Percentiles rank a stretch among this genome's conserved stretches.
phyloP scores from a whole-genome alignment of 768 basidiomycete genomes.

The Boletus bicolor region DNA sequence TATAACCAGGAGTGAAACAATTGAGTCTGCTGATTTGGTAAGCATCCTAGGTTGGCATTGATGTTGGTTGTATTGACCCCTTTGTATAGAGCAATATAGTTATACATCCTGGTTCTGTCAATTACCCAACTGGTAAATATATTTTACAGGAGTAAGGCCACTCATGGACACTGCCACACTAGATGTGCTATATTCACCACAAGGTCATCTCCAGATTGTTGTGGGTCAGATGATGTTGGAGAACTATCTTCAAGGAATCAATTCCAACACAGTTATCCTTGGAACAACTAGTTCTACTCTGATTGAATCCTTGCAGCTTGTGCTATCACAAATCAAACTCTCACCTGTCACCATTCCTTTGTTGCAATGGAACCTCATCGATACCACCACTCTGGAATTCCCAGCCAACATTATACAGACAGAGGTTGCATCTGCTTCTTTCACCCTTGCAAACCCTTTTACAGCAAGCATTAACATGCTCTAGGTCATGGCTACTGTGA shows the following conservation, averaged over 20 bases:
- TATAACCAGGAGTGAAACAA: slow-evolving; percentile 42
- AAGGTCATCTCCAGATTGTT: slow-evolving; percentile 44
- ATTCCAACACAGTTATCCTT: slow-evolving; percentile 51
- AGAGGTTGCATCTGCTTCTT: slow-evolving; percentile 55
- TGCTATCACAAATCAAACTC: slow-evolving; percentile 57
- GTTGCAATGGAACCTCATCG: slow-evolving; percentile 59
- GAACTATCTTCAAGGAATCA: slow-evolving; percentile 65
- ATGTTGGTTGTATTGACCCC: neutral
- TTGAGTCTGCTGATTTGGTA: slow-evolving; percentile 60
- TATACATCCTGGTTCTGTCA: slow-evolving; percentile 55
- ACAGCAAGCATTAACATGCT: slow-evolving; percentile 67
- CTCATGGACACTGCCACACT: slow-evolving; percentile 4
- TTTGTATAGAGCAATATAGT: slow-evolving; percentile 46
- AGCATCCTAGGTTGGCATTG: slow-evolving; percentile 8
- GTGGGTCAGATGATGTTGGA: slow-evolving; percentile 58
- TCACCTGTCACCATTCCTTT: slow-evolving; percentile 64
- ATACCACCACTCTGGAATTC: slow-evolving; percentile 53
- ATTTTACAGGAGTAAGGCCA: neutral
- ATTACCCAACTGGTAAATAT: slow-evolving; percentile 50
- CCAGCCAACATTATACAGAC: slow-evolving; percentile 60
- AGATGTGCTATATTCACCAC: slow-evolving; percentile 63
- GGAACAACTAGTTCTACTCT: slow-evolving; percentile 56
- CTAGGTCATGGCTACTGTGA: slow-evolving; percentile 50
- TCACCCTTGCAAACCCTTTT: slow-evolving; percentile 65
- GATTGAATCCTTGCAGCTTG: slow-evolving; percentile 57